phyloP scores from a whole-genome alignment of 768 basidiomycete genomes.

The Tulasnella sp. region DNA sequence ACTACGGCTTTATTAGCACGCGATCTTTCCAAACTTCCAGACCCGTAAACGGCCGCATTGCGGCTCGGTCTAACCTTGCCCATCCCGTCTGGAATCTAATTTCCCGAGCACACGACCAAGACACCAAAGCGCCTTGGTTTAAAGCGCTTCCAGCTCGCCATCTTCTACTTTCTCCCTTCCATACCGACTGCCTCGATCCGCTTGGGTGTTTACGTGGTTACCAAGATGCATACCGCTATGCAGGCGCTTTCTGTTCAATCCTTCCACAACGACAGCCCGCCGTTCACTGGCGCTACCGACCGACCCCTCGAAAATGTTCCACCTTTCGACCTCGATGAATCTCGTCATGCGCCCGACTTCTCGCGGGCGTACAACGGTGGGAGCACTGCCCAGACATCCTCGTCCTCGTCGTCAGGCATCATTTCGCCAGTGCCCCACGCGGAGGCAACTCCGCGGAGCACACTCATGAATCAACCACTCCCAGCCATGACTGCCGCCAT shows the following conservation, averaged over 20 bases:
- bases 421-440: too few species aligned
- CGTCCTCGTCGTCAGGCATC: too few species aligned
- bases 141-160: too few species aligned
- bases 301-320: slow-evolving; percentile 10
- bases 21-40: too few species aligned
- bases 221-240: slow-evolving; percentile 16
- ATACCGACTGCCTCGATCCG: neutral
- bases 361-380: too few species aligned
- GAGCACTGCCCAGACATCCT: too few species aligned
- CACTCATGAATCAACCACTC: neutral
- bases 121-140: too few species aligned
- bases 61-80: too few species aligned
- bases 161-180: neutral
- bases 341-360: neutral
- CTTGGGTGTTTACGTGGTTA: neutral
- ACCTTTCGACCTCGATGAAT: slow-evolving; percentile 7
- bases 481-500: slow-evolving; percentile 9
- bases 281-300: slow-evolving; percentile 17
- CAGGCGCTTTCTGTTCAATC: slow-evolving; percentile 11
- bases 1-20: too few species aligned
- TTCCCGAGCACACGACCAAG: too few species aligned
- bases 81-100: too few species aligned
- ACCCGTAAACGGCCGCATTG: too few species aligned
- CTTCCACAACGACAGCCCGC: slow-evolving; percentile 21
- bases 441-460: slow-evolving; percentile 9